Evolutionary conservation across 164 flowering plant genomes (phyloP).

Genomic region (Malania oleifera): DNA sequence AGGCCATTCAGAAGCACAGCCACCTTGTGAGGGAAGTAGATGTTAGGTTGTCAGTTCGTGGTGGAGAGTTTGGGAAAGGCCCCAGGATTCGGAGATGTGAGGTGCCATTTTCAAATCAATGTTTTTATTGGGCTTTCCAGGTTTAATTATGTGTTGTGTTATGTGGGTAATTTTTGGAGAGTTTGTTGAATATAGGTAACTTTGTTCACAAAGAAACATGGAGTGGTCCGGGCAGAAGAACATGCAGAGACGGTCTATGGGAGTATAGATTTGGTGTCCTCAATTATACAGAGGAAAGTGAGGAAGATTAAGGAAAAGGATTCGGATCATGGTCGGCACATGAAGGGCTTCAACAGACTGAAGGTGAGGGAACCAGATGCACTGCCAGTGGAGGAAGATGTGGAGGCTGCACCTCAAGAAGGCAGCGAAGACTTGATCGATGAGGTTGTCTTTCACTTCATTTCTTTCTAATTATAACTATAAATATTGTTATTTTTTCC

Average conservation of each 20-base stretch:
- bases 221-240: slow-evolving; percentile 88
- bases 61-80: slow-evolving; percentile 85
- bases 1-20: slow-evolving; percentile 78
- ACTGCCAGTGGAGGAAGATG: slow-evolving; percentile 22
- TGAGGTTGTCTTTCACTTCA: slow-evolving; percentile 28
- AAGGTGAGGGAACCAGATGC: slow-evolving; percentile 51
- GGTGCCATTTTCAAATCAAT: slow-evolving; percentile 26
- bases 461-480: not conserved
- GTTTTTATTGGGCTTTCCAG: not conserved
- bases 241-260: slow-evolving; percentile 69
- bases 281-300: slow-evolving; percentile 76
- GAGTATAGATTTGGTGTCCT: slow-evolving; percentile 80
- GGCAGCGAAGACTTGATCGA: slow-evolving; percentile 28
- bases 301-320: slow-evolving; percentile 96
- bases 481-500: not conserved
- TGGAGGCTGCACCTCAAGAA: slow-evolving; percentile 19
- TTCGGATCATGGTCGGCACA: slow-evolving; percentile 83
- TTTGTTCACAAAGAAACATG: slow-evolving; percentile 80
- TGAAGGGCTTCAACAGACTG: slow-evolving; percentile 70
- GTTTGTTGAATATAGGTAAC: slow-evolving; percentile 49
- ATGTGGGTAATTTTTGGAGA: not conserved
- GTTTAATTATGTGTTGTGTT: not conserved
- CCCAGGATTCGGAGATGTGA: slow-evolving; percentile 74
- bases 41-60: slow-evolving; percentile 73
- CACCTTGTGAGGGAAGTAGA: slow-evolving; percentile 86